Percentiles rank a stretch among this genome's conserved stretches.
phyloP scores from a whole-genome alignment of 495 filamentous ascomycete genomes.

The Entonaema liquescens region DNA sequence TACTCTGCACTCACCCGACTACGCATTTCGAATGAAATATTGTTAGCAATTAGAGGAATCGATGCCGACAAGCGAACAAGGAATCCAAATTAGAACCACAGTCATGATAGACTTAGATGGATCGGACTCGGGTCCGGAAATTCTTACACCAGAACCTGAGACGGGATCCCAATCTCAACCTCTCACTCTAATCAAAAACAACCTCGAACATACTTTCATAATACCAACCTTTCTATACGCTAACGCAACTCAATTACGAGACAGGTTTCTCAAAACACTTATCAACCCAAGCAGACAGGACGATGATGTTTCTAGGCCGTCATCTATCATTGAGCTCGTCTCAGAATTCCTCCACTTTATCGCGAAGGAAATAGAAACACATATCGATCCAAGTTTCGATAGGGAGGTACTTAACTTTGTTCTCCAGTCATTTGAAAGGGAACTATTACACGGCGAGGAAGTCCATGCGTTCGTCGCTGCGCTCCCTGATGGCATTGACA shows the following conservation, averaged over 20 bases:
- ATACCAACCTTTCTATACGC: conserved; percentile 87
- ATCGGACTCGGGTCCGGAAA: conserved; percentile 40
- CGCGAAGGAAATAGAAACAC: conserved; percentile 75
- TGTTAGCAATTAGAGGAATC: not conserved
- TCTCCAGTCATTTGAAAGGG: conserved; percentile 82
- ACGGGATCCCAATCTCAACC: conserved; percentile 60
- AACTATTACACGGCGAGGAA: conserved; percentile 82
- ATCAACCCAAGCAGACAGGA: conserved; percentile 80
- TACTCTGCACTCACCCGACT: not conserved
- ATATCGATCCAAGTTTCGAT: conserved; percentile 77
- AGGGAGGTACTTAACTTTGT: conserved; percentile 78
- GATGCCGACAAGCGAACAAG: not conserved
- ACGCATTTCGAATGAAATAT: not conserved
- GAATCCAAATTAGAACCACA: not conserved
- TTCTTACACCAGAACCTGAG: conserved; percentile 35
- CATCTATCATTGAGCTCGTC: conserved; percentile 80
- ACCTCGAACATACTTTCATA: conserved; percentile 83
- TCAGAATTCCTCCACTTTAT: conserved; percentile 81
- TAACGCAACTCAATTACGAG: conserved; percentile 80
- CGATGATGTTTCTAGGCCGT: conserved; percentile 83
- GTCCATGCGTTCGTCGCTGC: conserved; percentile 79
- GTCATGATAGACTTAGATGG: conserved; percentile 37
- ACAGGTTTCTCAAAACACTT: conserved; percentile 75
- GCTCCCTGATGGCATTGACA: conserved; percentile 77
- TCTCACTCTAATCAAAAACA: conserved; percentile 79